phyloP scores from a whole-genome alignment of 768 basidiomycete species.

The Mycena latifolia region DNA sequence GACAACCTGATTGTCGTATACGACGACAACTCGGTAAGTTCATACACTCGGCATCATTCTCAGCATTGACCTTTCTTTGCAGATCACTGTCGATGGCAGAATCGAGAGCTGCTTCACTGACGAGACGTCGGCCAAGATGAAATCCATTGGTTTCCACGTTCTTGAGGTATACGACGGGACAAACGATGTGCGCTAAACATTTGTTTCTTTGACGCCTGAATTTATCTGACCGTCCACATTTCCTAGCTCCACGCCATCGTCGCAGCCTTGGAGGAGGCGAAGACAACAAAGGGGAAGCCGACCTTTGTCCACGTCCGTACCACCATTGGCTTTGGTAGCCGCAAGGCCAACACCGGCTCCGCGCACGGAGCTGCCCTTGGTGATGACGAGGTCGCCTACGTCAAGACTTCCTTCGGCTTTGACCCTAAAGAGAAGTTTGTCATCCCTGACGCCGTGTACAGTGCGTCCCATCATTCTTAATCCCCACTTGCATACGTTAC shows the following conservation, averaged over 20 bases:
- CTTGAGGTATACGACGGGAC: slow-evolving; percentile 22
- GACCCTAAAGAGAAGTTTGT: slow-evolving; percentile 23
- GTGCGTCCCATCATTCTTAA: background rate
- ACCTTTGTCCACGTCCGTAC: slow-evolving; percentile 26
- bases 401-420: slow-evolving; percentile 28
- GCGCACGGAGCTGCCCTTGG: slow-evolving; percentile 28
- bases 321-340: slow-evolving; percentile 27
- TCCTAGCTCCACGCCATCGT: slow-evolving; percentile 9
- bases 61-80: background rate
- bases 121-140: slow-evolving; percentile 18
- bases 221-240: background rate
- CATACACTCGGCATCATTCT: background rate
- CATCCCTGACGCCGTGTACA: slow-evolving; percentile 19
- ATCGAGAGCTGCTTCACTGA: slow-evolving; percentile 30
- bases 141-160: slow-evolving; percentile 26
- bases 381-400: slow-evolving; percentile 24
- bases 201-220: background rate
- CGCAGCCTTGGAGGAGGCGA: slow-evolving; percentile 9
- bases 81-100: slow-evolving; percentile 32
- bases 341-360: slow-evolving; percentile 26
- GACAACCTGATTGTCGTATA: slow-evolving; percentile 29
- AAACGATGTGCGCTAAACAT: slow-evolving; percentile 15
- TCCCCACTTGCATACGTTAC: background rate
- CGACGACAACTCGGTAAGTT: slow-evolving; percentile 20
- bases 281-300: slow-evolving; percentile 19